phyloP scores from a whole-genome alignment of 495 filamentous ascomycete genomes.

The Penicillium egyptiacum region DNA sequence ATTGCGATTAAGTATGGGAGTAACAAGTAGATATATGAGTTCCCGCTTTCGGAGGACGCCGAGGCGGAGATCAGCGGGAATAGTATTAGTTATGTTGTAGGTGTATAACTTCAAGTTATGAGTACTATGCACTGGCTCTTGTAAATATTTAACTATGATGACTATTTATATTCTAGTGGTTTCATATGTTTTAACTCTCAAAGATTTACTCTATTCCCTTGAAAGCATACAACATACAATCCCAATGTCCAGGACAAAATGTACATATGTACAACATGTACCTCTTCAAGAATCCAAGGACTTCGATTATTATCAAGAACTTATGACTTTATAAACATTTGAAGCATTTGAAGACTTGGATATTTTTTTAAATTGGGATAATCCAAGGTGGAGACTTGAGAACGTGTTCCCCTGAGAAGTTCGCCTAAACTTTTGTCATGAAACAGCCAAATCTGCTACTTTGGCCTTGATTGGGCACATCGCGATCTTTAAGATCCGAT shows the following conservation, averaged over 20 bases:
- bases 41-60: conserved; percentile 37
- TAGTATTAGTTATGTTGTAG: background rate
- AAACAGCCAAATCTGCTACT: background rate
- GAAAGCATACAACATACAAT: no score
- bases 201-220: no score
- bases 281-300: no score
- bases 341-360: no score
- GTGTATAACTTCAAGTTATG: background rate
- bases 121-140: no score
- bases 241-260: no score
- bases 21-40: conserved; percentile 1
- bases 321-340: no score
- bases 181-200: background rate
- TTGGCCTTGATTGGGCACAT: conserved; percentile 20
- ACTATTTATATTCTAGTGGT: background rate
- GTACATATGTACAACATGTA: no score
- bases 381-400: conserved; percentile 25
- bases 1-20: conserved; percentile 10
- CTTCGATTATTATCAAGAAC: no score
- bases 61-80: conserved; percentile 25
- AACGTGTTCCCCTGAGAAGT: conserved; percentile 26
- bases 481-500: conserved; percentile 29
- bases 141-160: background rate
- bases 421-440: conserved; percentile 10
- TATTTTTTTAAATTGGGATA: conserved; percentile 26